phyloP scores from a whole-genome alignment of 2,329 filamentous ascomycete genomes.

The Stachybotrys elegans region DNA sequence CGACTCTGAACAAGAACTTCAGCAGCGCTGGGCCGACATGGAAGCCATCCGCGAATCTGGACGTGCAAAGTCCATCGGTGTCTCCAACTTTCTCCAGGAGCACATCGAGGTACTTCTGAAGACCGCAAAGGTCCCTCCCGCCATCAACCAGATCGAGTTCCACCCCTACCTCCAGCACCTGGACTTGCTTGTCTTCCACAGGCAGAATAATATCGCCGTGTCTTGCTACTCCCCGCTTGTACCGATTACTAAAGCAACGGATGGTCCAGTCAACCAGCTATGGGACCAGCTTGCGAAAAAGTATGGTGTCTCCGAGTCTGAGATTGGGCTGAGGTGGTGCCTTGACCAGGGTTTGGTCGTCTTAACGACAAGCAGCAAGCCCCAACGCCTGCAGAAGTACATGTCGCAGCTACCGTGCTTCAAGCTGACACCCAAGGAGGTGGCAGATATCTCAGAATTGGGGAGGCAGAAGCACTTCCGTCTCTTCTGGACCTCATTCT shows the following conservation, averaged over 20 bases:
- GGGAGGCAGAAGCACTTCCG: conserved; percentile 59
- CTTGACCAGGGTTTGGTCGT: conserved; percentile 55
- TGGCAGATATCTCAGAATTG: conserved; percentile 48
- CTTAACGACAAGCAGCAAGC: conserved; percentile 55
- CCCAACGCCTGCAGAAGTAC: conserved; percentile 53
- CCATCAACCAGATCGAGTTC: conserved; percentile 76
- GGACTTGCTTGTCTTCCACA: conserved; percentile 52
- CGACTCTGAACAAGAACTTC: conserved; percentile 46
- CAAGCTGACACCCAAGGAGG: conserved; percentile 54
- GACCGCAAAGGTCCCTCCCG: conserved; percentile 58
- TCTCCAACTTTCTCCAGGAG: conserved; percentile 65
- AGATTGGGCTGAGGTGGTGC: conserved; percentile 55
- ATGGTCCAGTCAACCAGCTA: conserved; percentile 47
- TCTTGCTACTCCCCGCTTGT: conserved; percentile 53
- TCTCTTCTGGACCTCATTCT: conserved; percentile 52
- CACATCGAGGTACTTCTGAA: conserved; percentile 52
- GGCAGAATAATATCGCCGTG: conserved; percentile 51
- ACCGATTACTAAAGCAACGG: conserved; percentile 38
- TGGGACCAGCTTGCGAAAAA: conserved; percentile 50
- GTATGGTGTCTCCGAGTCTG: conserved; percentile 51
- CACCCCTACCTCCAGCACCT: conserved; percentile 71
- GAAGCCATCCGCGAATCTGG: conserved; percentile 64
- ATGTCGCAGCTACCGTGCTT: conserved; percentile 46
- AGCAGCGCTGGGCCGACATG: conserved; percentile 52
- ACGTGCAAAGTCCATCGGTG: conserved; percentile 65